Evolutionary conservation across 139 green algal genomes (phyloP), one percentile per base, ranked within the genome.

Genomic region (Coccomyxa sp.): DNA sequence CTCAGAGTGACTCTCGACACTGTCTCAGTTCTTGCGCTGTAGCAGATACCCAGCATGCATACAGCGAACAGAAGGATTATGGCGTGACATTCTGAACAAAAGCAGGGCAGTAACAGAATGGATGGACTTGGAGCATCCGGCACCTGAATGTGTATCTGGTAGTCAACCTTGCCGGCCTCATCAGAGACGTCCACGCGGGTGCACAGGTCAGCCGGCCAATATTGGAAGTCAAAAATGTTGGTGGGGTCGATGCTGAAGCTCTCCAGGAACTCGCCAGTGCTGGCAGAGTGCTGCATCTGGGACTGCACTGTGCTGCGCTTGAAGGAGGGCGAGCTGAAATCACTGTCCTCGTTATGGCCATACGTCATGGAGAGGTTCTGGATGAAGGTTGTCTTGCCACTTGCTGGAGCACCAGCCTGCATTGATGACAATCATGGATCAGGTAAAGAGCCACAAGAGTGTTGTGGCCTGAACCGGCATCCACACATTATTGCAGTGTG

Each of bases 311-410:
- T 71, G 63, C 18, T 71, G 63, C 21, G 63, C 18, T 21, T 71
- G 18, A 71, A 28, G 63, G 18, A 71, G 21, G 21, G 21, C 18
- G 18, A 21, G 63, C 18, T 21, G 21, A 25, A 71, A 3, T 21
- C 63, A 11, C 63, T 9, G 1, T 71, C 63, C 18, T 71, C 63
- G 18, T 71, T 21, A 28, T 21, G 21, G 63, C 63, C 63, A 71
- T 71, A 71, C 18, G 63, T 25, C 18, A 25, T 28, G 18, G 63
- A 21, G 18, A 71, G 63, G 63, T 71, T 71, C 63, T 71, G 63
- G 63, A 71, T 71, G 63, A 71, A 71, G 63, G 63, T 71, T 71
- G 63, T 71, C 63, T 71, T 71, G 63, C 63, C 63, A 71, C 18
- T 71, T 71, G 18, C 63, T 21, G 63, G 63, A 1, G 63, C 63